phyloP scores from a whole-genome alignment of 345 rosid species.

The Citrus medica region DNA sequence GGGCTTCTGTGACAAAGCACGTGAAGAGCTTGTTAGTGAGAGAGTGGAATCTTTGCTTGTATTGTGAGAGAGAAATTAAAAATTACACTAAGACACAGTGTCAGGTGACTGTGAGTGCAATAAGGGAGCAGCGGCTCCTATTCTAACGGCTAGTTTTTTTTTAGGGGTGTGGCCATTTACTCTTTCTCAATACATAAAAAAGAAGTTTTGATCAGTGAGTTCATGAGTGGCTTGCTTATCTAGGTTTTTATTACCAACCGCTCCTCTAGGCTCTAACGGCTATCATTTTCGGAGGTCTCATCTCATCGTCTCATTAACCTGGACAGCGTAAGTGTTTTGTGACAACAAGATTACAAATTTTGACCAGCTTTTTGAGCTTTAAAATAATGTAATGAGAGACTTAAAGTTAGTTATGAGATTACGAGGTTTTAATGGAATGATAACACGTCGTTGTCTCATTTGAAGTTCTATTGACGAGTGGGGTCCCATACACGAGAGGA shows the following conservation, averaged over 20 bases:
- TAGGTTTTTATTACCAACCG: slow-evolving; percentile 19
- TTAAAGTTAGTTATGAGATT: not conserved
- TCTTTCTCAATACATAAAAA: not conserved
- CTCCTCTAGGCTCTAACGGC: slow-evolving; percentile 25
- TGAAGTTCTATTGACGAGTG: not conserved
- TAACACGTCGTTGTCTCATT: not conserved
- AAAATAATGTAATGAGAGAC: not conserved
- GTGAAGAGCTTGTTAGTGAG: slow-evolving; percentile 42
- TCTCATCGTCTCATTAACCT: not conserved
- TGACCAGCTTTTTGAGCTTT: not conserved
- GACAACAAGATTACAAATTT: not conserved
- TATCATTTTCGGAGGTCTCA: slow-evolving; percentile 8
- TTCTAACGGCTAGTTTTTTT: not conserved
- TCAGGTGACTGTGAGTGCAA: slow-evolving; percentile 35
- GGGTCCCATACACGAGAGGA: not conserved
- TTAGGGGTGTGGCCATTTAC: slow-evolving; percentile 39
- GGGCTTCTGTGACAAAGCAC: slow-evolving; percentile 25
- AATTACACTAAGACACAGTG: slow-evolving; percentile 21
- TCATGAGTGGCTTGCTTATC: not conserved
- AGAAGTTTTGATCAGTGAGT: slow-evolving; percentile 3
- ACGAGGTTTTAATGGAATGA: not conserved
- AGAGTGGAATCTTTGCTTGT: slow-evolving; percentile 29
- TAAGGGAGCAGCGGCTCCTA: slow-evolving; percentile 31
- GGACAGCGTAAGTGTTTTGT: not conserved
- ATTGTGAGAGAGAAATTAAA: slow-evolving; percentile 27